These are phyloP conservation scores for Coffea eugenioides DNA, from an alignment of 257 asterid genomes.

Conservation along the genomic window DNA sequence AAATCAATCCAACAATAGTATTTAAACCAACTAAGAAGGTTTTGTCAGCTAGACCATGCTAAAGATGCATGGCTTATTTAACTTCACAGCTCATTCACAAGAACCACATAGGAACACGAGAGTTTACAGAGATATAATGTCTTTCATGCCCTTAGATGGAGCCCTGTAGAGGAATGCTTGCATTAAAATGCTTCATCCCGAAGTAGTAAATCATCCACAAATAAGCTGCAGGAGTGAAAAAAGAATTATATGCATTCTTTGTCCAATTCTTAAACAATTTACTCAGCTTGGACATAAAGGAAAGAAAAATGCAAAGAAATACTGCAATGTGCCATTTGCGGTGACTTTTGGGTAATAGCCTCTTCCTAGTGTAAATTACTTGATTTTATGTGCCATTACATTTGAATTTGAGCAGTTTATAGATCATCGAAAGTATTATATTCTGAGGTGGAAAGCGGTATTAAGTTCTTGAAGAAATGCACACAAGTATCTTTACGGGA, in stretches of 20 bases:
- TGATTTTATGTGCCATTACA: background rate
- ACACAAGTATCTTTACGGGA: background rate
- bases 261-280: background rate
- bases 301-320: background rate
- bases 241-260: background rate
- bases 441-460: background rate
- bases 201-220: too few relatives aligned
- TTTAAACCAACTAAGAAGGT: background rate
- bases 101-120: too few relatives aligned
- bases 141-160: too few relatives aligned
- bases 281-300: background rate
- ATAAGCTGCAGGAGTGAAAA: too few relatives aligned
- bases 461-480: background rate
- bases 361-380: background rate
- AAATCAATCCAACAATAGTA: background rate
- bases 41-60: background rate
- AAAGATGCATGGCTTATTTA: background rate
- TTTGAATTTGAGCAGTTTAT: background rate
- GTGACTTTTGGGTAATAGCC: background rate
- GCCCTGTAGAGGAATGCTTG: too few relatives aligned
- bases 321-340: background rate
- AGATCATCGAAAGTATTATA: background rate
- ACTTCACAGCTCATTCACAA: background rate
- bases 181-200: too few relatives aligned
- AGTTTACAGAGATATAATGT: too few relatives aligned